Evolutionary conservation across 352 stramenopile genomes (phyloP), one percentile per base, ranked within the genome.

Genomic region (Pythium aristosporum): DNA sequence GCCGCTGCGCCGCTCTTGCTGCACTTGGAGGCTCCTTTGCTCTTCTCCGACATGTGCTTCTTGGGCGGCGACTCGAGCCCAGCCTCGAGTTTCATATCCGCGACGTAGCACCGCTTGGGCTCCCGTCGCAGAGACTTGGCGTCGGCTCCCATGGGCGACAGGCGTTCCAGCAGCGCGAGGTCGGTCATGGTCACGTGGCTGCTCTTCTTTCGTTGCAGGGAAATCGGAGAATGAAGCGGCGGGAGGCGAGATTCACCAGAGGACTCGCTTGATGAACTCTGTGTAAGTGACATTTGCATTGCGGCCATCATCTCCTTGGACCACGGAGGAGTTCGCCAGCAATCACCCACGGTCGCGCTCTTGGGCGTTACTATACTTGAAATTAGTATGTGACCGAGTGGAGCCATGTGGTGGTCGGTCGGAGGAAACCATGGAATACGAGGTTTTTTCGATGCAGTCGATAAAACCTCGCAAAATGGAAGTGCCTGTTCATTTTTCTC

Each of bases 91-190:
- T 68, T 63, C 20, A 68, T 23, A 15, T 30, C 18, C 18, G 62
- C 36, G 20, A n/a, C 28, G 51, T 47, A 61, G 20, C 25, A 30
- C 8, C 61, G 61, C 53, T 67, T 67, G 61, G 46, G 16, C 51
- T 67, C 61, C 34, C 51, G 61, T 61, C 61, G 61, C 52, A 69
- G 63, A 50, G 56, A 63, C 43, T 64, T 65, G 21, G 48, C 56
- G 63, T 69, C 63, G 39, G 47, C 63, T 69, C 63, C 52, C 43
- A 69, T 21, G 18, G 55, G 63, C 37, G 63, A 69, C 32, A 69
- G 63, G 63, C 48, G 63, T 42, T 61, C 56, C 43, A 57, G 25
- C 43, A 57, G 25, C 2, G 23, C 25, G 32, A 34, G 13, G 16
- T 56, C 47, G 34, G 47, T 41, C 39, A 51, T 46, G 18, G 12